Base-by-base conservation (phyloP, 768 basidiomycete genomes). In the Albatrellus ellisii region DNA sequence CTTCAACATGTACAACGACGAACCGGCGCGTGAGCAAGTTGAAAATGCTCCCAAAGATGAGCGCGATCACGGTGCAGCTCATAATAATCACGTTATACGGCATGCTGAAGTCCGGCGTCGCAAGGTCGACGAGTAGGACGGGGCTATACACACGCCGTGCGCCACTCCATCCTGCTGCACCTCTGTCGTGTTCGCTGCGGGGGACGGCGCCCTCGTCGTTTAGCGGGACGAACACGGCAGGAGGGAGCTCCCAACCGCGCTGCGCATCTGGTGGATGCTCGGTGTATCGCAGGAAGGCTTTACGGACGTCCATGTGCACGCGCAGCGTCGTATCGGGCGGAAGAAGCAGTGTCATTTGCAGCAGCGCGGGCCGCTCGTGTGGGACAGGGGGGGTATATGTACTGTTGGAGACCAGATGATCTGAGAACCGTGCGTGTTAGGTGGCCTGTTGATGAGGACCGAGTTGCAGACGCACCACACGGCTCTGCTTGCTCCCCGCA, bases 71-170 rank as follows among this genome's bases (percentile, higher is more conserved):
- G 8, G 89, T 90, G 56, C 83, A 88, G 45, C 75, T 90, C 67
- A 98, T 83, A 54, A 97, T 97, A 61, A 98, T 97, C 36, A 98
- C 94, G 63, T 98, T 99, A 65, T 98, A 98, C 1, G 95, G 95
- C 95, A 98, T 98, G 59, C 87, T 91, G 58, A 98, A 98, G 59
- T 98, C 95, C 0, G 94, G 95, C 26, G 89, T 90, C n/a, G 94
- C 83, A n/a, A 95, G 72, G 58, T 92, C 89, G 34, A 92, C 75
- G 27, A 98, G 75, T 20, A 94, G 68, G 7, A 79, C 71, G 0
- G 75, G 68, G 2, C 88, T 90, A 59, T 94, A 94, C 35, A 95
- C 70, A 34, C 79, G 57, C 36, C 59, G 41, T 20, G 51, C 35
- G 39, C 47, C 49, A 11, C 40, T 34, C 35, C 35, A 36, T 21